A percentile compares a stretch with the other conserved stretches of the same genome.
These are phyloP conservation scores for Globisporangium carolinianum DNA, from an alignment of 352 stramenopile species.

Conservation along the genomic window DNA sequence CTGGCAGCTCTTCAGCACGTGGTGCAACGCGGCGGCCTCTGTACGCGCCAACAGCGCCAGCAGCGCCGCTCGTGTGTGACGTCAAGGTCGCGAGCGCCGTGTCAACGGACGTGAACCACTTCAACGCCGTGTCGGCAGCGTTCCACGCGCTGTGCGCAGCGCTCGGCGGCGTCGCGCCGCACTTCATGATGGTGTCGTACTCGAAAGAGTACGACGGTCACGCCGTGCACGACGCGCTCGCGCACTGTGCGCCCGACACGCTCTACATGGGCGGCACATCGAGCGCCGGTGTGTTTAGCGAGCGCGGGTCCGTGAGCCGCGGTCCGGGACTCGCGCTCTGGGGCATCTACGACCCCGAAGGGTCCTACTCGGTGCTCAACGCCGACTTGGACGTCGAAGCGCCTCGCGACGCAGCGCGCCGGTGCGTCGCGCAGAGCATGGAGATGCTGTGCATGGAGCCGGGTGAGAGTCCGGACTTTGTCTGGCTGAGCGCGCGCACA, in stretches of 20 bases:
- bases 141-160: constrained; percentile 51
- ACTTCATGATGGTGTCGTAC: constrained; percentile 81
- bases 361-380: constrained; percentile 74
- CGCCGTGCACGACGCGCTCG: constrained; percentile 50
- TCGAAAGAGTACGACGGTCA: constrained; percentile 51
- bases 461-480: constrained; percentile 69
- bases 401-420: constrained; percentile 50
- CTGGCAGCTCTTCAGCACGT: constrained; percentile 1
- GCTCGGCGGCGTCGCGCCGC: constrained; percentile 51
- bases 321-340: constrained; percentile 55
- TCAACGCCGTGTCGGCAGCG: constrained; percentile 37
- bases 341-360: constrained; percentile 80
- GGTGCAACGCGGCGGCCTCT: constrained; percentile 3
- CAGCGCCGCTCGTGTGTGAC: constrained; percentile 17
- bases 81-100: constrained; percentile 70
- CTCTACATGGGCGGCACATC: constrained; percentile 81
- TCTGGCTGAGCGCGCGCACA: constrained; percentile 61
- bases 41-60: constrained; percentile 1
- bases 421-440: constrained; percentile 64
- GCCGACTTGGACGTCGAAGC: constrained; percentile 49
- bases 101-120: constrained; percentile 53
- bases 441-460: constrained; percentile 63
- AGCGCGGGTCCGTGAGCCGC: constrained; percentile 24
- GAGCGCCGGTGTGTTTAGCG: constrained; percentile 55
- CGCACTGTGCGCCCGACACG: constrained; percentile 54